These are phyloP conservation scores for Globisporangium heterothallicum DNA, from an alignment of 352 stramenopile species.

Conservation along the genomic window DNA sequence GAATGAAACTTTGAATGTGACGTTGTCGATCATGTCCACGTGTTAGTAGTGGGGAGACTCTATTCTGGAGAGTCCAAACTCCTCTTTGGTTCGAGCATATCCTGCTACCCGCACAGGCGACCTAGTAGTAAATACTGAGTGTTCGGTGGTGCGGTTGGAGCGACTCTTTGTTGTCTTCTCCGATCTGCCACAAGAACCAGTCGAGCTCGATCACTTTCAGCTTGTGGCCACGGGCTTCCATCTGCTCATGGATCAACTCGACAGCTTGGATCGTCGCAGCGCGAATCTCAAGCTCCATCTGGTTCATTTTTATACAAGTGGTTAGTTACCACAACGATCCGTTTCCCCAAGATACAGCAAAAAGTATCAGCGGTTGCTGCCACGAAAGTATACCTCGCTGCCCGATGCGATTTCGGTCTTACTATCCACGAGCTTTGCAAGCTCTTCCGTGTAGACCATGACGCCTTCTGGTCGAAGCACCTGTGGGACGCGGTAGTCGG, in stretches of 20 bases:
- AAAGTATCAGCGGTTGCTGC: background rate
- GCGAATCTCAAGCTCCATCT: slow-evolving; percentile 83
- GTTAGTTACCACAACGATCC: too few relatives aligned
- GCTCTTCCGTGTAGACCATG: slow-evolving; percentile 49
- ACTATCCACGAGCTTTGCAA: slow-evolving; percentile 43
- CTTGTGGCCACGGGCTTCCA: slow-evolving; percentile 24
- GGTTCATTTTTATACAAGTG: background rate
- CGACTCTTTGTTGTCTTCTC: slow-evolving; percentile 71
- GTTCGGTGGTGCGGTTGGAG: slow-evolving; percentile 79
- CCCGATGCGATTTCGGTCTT: slow-evolving; percentile 55
- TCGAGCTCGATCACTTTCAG: slow-evolving; percentile 81
- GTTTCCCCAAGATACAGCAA: too few relatives aligned
- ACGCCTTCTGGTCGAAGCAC: slow-evolving; percentile 67
- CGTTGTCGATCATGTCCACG: too few relatives aligned
- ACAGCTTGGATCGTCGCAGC: slow-evolving; percentile 82
- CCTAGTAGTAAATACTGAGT: slow-evolving; percentile 82
- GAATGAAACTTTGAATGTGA: too few relatives aligned
- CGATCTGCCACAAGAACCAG: slow-evolving; percentile 86
- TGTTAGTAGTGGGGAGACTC: too few relatives aligned
- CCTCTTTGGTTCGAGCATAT: background rate
- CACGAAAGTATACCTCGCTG: slow-evolving; percentile 35
- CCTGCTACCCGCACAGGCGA: background rate
- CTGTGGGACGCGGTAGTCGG: slow-evolving; percentile 86
- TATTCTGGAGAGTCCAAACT: too few relatives aligned
- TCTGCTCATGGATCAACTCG: slow-evolving; percentile 48